Base-by-base conservation (phyloP, 2,329 filamentous ascomycete genomes). In the Lecanicillium sp. region DNA sequence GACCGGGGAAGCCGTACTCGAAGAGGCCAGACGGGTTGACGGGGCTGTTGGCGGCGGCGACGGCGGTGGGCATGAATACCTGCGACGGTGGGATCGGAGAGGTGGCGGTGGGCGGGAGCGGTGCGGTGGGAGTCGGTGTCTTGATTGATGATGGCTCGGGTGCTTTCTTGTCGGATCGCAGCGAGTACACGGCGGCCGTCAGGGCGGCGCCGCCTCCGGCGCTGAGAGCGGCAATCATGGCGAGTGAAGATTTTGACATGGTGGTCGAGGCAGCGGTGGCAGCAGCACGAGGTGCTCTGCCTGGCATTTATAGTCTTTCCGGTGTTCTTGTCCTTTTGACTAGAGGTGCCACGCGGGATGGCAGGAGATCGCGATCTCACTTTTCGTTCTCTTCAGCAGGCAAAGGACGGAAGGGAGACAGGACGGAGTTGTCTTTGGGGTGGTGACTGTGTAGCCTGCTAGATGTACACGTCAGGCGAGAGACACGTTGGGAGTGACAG, bases 1-100 rank as follows among this genome's bases (percentile, higher is more conserved):
- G 92, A 42, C 92, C 92, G 0, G 92, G 90, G 64, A 97, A 96
- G 53, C 92, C 85, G 58, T 90, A 90, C 50, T 88, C 76, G 62
- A 88, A 85, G 49, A 90, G 73, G 11, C 85, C 85, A 28, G 79
- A 67, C 4, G 86, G 84, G 60, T 90, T 74, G 54, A 89, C 83
- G 27, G 74, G 77, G 10, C 65, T 55, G 36, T 58, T 52, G 36
- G 56, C 47, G 20, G 60, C 52, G 34, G 55, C 46, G n/a, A 61
- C 54, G 14, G 42, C 31, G 17, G 42, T 34, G 15, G 42, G 31
- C 29, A 53, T 49, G 55, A 69, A 71, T 51, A 68, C 67, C 35
- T 82, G 79, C 40, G 79, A 69, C 41, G 83, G 71, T 3, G 80
- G 78, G 19, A 78, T 55, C 29, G 66, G 36, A 62, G 56, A 20